phyloP scores from a whole-genome alignment of 2,329 filamentous ascomycete species.

The Ceratocystis cacaofunesta region DNA sequence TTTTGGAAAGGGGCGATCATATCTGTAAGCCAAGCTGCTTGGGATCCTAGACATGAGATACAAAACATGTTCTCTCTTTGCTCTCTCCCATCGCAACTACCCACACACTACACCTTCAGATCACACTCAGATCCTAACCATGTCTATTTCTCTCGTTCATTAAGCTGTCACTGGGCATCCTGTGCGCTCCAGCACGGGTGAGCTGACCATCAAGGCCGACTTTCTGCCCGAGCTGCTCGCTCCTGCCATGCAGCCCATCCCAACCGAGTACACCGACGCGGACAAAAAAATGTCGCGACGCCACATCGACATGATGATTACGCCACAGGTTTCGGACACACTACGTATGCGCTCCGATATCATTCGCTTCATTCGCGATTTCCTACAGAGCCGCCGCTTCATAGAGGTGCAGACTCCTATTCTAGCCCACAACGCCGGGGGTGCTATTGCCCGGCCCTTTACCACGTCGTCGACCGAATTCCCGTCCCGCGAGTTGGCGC shows the following conservation, averaged over 20 bases:
- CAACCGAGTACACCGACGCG: constrained; percentile 51
- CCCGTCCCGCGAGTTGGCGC: constrained; percentile 51
- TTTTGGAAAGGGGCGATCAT: constrained; percentile 68
- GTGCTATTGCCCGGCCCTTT: constrained; percentile 77
- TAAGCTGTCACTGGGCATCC: constrained; percentile 56
- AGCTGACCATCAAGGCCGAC: constrained; percentile 57
- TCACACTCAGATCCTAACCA: background rate
- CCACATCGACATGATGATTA: constrained; percentile 75
- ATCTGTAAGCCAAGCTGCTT: constrained; percentile 43
- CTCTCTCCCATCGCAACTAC: background rate
- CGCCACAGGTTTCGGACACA: constrained; percentile 50
- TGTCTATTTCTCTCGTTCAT: constrained; percentile 18
- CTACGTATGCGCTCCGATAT: constrained; percentile 61
- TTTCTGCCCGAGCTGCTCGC: constrained; percentile 57
- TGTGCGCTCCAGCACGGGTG: constrained; percentile 53
- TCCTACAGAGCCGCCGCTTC: constrained; percentile 57
- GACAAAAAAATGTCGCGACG: constrained; percentile 62
- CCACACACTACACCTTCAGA: background rate
- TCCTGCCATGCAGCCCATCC: constrained; percentile 67
- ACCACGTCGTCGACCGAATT: constrained; percentile 66
- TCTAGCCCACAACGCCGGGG: constrained; percentile 66
- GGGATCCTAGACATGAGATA: background rate
- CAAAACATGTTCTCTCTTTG: background rate
- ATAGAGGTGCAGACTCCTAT: constrained; percentile 86
- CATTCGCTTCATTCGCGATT: constrained; percentile 57